Base-by-base conservation (phyloP, 768 basidiomycete species). In the Cytidiella melzeri region DNA sequence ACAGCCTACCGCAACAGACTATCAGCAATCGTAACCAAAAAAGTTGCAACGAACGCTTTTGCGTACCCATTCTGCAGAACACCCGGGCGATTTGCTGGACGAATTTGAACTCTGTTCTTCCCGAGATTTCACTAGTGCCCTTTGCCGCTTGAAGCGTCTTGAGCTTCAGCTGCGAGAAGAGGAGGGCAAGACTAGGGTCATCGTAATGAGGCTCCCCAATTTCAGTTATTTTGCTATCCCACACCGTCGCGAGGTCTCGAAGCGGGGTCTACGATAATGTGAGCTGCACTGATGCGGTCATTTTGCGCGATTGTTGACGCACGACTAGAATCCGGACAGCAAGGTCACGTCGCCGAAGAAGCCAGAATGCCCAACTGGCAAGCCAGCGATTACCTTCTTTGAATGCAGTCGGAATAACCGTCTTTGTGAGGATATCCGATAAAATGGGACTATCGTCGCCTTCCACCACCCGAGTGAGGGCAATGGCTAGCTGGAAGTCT, bases 301-400 rank as follows among this genome's bases (percentile, higher is more conserved):
- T 27, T 6, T 44, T 7, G 34, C 13, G 15, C 20, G 41, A 27
- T 2, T 44, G 45, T 23, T 51, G 44, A 69, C 86, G 61, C 64
- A 94, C 95, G 60, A 97, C 69, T 18, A 99, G 73, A 25, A 95
- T 82, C 42, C 90, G 79, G n/a, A 96, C 91, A 3, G 92, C 84
- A 13, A 96, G 62, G 69, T 97, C 94, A 45, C 89, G 73, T 39
- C 92, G 73, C 53, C 84, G 83, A n/a, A 97, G 72, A 47, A 90
- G 68, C 94, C 96, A 98, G 66, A 95, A 95, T 2, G 89, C 91
- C 96, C 94, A 99, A 53, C 88, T 92, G 19, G 82, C 89, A 11
- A 98, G 69, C 87, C 91, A 98, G 36, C 95, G 75, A 63, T 97
- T 94, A 1, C 94, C 96, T 39, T 85, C 76, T 44, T 73, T 71